Evolutionary conservation across 805 yeast genomes (phyloP).

Genomic region (Cyberlindnera xylosilytica): DNA sequence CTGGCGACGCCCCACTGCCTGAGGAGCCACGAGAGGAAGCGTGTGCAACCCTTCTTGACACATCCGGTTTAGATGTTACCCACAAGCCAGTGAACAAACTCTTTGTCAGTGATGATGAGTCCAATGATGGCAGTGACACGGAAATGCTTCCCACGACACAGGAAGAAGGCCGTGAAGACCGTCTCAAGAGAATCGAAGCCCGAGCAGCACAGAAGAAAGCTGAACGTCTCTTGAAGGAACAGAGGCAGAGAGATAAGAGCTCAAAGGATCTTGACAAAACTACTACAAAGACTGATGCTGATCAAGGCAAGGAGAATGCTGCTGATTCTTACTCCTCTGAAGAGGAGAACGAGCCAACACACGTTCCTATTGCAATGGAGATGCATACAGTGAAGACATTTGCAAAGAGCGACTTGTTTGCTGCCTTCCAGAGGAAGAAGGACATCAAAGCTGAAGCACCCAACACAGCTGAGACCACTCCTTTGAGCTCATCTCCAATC

Average conservation of each 20-base stretch:
- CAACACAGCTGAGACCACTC: constrained; percentile 14
- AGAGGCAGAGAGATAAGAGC: constrained; percentile 11
- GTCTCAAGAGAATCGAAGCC: constrained; percentile 17
- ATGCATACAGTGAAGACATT: constrained; percentile 19
- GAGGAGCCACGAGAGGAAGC: not conserved
- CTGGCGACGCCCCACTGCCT: not conserved
- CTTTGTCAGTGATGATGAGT: constrained; percentile 20
- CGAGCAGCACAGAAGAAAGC: constrained; percentile 22
- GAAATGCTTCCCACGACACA: not conserved
- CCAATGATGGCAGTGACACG: constrained; percentile 10
- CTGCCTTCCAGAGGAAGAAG: constrained; percentile 18
- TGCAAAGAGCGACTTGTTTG: constrained; percentile 18
- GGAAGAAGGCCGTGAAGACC: constrained; percentile 7
- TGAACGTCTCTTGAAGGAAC: constrained; percentile 21
- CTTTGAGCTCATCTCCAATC: constrained; percentile 5
- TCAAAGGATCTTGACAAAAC: not conserved
- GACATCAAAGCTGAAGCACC: constrained; percentile 5
- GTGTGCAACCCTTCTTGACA: too few relatives aligned
- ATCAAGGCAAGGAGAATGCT: constrained; percentile 3
- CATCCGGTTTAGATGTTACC: too few relatives aligned
- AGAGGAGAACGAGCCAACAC: constrained; percentile 11
- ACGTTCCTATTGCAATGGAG: constrained; percentile 11
- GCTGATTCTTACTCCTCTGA: constrained; percentile 9
- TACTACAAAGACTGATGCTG: not conserved
- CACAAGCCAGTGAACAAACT: constrained; percentile 3